Conservation (phyloP, 805 yeast species). For the Nakazawaea holstii region DNA sequence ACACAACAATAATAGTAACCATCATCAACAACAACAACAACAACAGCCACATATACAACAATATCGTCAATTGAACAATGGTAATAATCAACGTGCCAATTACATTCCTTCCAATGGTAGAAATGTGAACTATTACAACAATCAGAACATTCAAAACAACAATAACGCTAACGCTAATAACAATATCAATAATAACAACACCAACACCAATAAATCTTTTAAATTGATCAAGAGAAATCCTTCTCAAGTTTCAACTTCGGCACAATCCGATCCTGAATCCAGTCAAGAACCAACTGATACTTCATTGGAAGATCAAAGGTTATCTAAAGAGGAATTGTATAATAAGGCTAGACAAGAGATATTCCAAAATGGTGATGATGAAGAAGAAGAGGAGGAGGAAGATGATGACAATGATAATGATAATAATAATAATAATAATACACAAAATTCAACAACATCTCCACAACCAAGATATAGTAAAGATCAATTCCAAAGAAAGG, state of each 20-base stretch:
- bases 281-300: conserved; percentile 3
- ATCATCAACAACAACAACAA: conserved; percentile 4
- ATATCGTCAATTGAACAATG: background rate
- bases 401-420: conserved; percentile 11
- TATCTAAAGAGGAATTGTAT: conserved; percentile 38
- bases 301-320: conserved; percentile 27
- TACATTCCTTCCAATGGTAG: conserved; percentile 6
- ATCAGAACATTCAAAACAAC: background rate
- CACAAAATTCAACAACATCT: background rate
- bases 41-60: background rate
- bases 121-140: background rate
- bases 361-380: conserved; percentile 25
- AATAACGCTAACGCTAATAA: background rate
- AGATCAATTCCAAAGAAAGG: conserved; percentile 3
- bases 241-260: background rate
- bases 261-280: background rate
- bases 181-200: background rate
- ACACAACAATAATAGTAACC: background rate
- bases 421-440: no score
- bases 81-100: conserved; percentile 4
- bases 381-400: conserved; percentile 20
- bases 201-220: conserved; percentile 1
- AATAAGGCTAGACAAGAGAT: conserved; percentile 33
- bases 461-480: background rate
- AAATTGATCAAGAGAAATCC: conserved; percentile 16